Evolutionary conservation across 176 grass and related monocot genomes (phyloP), one percentile per base, ranked within the genome.

Genomic region (Alloteropsis semialata): DNA sequence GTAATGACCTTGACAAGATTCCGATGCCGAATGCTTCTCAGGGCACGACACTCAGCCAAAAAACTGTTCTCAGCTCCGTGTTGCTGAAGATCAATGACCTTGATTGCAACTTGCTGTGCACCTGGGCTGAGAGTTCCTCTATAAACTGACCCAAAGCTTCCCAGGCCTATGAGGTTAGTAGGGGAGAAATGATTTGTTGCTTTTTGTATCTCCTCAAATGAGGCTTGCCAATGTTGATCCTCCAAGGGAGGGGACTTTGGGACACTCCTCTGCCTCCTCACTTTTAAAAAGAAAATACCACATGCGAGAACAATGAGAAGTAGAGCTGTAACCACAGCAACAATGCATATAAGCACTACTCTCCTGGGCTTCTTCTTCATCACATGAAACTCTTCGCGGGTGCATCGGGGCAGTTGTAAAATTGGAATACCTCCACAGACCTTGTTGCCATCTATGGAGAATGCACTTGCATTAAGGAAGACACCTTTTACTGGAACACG

Each of bases 1-100:
- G 87, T 89, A 55, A 85, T 17, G 15, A 81, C 78, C 75, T 80
- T 79, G 22, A 85, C 77, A 76, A 89, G 81, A 72, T 78, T 90
- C 2, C 83, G 77, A 44, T 90, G 78, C 7, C 78, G 63, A 55
- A 80, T 2, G 8, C 62, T 80, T 54, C 62, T 80, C 32, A 80
- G 45, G 12, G 51, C 88, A 45, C 57, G 29, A 18, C 88, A 90
- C 34, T 90, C 81, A 42, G 60, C 76, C 30, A 61, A 51, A 28
- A 89, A 89, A 75, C 87, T 89, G 2, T 15, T 72, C 22, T 38
- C 75, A 25, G 72, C 80, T 62, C 87, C 81, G 60, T 48, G 55
- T 2, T 77, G 53, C 32, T 34, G 53, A 81, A 89, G 82, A 29
- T 89, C 48, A 21, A 89, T 43, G 22, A 85, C 66, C 38, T 89